A percentile compares a stretch with the other conserved stretches of the same genome.
Evolutionary conservation across 441 rosid species (phyloP).

Genomic region (Croton laevigatus): DNA sequence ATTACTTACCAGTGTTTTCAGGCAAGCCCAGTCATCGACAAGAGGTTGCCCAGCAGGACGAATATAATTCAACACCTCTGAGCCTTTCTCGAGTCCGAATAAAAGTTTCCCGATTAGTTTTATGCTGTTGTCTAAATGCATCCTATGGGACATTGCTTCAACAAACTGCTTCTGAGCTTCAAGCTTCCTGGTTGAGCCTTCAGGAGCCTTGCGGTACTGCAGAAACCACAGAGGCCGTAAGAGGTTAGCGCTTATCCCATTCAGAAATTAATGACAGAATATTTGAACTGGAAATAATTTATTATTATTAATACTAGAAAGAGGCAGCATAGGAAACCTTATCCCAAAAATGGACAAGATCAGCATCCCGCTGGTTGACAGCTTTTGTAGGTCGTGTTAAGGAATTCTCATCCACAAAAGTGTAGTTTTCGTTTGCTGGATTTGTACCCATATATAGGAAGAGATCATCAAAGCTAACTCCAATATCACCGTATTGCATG

Average conservation of each 20-base stretch:
- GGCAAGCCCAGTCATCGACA: constrained; percentile 94
- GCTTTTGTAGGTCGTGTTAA: constrained; percentile 50
- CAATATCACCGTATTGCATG: constrained; percentile 78
- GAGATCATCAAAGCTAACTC: constrained; percentile 49
- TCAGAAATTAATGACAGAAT: background rate
- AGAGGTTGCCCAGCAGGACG: constrained; percentile 76
- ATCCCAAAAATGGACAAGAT: constrained; percentile 83
- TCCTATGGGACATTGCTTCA: constrained; percentile 85
- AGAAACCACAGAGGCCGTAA: constrained; percentile 10
- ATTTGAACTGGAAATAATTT: background rate
- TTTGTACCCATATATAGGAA: constrained; percentile 74
- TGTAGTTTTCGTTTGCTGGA: constrained; percentile 82
- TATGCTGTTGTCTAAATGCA: constrained; percentile 74
- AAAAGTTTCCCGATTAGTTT: constrained; percentile 72
- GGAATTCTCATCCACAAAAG: constrained; percentile 60
- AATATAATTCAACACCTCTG: constrained; percentile 47
- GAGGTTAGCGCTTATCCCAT: background rate
- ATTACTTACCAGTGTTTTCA: constrained; percentile 73
- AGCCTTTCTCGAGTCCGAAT: constrained; percentile 65
- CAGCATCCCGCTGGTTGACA: constrained; percentile 94
- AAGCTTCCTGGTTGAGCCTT: constrained; percentile 65
- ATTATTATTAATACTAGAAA: background rate
- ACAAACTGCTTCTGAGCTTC: constrained; percentile 78
- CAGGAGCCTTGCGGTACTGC: constrained; percentile 88
- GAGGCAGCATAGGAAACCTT: constrained; percentile 49